Percentiles rank a stretch among this genome's conserved stretches.
phyloP scores from a whole-genome alignment of 352 stramenopile genomes.

The Phytopythium helicoides region DNA sequence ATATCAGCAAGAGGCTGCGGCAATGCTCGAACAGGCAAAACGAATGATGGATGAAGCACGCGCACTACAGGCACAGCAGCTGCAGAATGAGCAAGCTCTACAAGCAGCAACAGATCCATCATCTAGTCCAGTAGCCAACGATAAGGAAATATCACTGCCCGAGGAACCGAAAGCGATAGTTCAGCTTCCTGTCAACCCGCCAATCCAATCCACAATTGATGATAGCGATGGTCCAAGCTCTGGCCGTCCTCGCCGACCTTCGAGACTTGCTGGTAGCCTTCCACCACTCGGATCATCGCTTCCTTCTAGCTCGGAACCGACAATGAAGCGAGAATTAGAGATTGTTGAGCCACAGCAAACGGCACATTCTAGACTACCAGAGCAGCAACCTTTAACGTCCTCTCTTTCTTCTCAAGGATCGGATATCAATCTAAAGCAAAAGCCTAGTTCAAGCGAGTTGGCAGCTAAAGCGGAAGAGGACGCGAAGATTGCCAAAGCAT shows the following conservation, averaged over 20 bases:
- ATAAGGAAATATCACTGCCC: background rate
- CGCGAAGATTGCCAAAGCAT: conserved; percentile 35
- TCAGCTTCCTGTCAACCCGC: background rate
- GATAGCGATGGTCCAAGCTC: background rate
- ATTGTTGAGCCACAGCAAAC: background rate
- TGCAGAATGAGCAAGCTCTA: conserved; percentile 10
- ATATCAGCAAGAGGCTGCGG: conserved; percentile 58
- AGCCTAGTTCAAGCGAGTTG: background rate
- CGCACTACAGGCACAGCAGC: conserved; percentile 29
- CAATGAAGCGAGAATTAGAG: background rate
- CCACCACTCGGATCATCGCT: background rate
- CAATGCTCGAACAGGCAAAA: conserved; percentile 67
- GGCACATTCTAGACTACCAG: background rate
- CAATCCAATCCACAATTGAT: too few species aligned
- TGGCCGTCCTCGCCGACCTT: conserved; percentile 1
- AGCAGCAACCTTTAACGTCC: background rate
- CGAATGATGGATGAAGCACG: conserved; percentile 78
- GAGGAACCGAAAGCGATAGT: background rate
- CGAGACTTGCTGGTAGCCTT: background rate
- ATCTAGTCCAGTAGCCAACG: background rate
- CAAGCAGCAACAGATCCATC: conserved; percentile 4
- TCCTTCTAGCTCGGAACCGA: background rate
- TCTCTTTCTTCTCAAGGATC: background rate
- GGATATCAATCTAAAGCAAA: background rate
- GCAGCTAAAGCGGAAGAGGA: conserved; percentile 18